Base-by-base conservation (phyloP, 2,329 filamentous ascomycete species). In the Claviceps sp. region DNA sequence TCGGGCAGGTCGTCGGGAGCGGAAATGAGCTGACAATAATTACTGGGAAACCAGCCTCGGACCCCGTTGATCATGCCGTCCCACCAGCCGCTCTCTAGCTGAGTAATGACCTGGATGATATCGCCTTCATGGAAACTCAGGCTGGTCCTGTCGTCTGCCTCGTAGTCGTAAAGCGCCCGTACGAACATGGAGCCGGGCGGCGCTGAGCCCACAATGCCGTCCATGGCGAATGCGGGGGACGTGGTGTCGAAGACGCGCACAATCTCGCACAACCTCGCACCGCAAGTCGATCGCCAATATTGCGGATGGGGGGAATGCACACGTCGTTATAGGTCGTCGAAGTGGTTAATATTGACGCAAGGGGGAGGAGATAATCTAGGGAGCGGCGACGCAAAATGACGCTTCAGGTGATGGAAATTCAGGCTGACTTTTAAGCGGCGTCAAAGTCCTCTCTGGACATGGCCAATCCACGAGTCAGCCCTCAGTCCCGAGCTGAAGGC, bases 81-180 rank as follows among this genome's bases (percentile, higher is more conserved):
- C 93, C 93, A 98, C 93, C 93, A 98, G 52, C 93, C 93, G 63
- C 90, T 97, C 69, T 98, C 93, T 53, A 97, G 77, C 71, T 96
- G 91, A 50, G 93, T 98, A 62, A 98, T 91, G 61, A 98, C 93
- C 71, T 97, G 91, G 62, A 98, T 98, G 59, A 97, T 83, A 70
- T 98, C 93, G 63, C 93, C 93, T 68, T 95, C 87, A 62, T 89
- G 88, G 70, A 98, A 98, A 71, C 90, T 97, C 65, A 98, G 73
- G 72, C 90, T 96, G 47, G 91, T 97, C 62, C 89, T 84, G 70
- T 98, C 93, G 71, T 98, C 91, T 63, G 93, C 89, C 65, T 96
- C 89, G 73, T 97, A 98, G 73, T 96, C 89, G 75, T 97, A 98
- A 57, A 97, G 79, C 47, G 93, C 93, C 64, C 89, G 86, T 63